Evolutionary conservation across 2,329 filamentous ascomycete species (phyloP), one percentile per base, ranked within the genome.

Genomic region (Hymenoscyphus occultus): DNA sequence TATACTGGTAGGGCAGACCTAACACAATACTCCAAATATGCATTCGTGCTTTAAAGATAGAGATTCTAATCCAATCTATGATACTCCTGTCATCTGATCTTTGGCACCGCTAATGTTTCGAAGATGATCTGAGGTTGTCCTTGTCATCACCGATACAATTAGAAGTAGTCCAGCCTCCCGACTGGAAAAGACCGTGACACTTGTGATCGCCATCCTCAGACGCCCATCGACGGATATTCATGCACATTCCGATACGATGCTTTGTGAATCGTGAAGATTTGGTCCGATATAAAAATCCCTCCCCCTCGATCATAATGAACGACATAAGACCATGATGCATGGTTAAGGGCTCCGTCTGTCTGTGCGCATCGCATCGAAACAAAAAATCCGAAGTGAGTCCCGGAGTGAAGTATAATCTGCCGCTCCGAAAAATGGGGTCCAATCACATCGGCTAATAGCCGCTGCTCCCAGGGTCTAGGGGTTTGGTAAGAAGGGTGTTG

Each of bases 181-280:
- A 48, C 45, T n/a, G n/a, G 13, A 45, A n/a, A n/a, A 45, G 40
- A 45, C 40, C 40, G 40, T 45, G 14, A 45, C 40, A 45, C 40
- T 45, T 14, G 45, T 51, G 45, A 51, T 51, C 45, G 45, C 45
- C 45, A 51, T 51, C 45, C n/a, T 51, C 45, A 51, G 45, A 51
- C 45, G 45, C 45, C n/a, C 45, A n/a, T 51, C 45, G 9, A 51
- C 19, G 19, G 45, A 51, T 19, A 51, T 22, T 51, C 45, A 51
- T 51, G 45, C 19, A 51, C 19, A 51, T 22, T 19, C 16, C 45
- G 45, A 51, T 51, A 51, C 12, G 45, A n/a, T 22, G 6, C 42
- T 48, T 51, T 51, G 45, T 28, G 45, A 51, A 51, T 51, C 45
- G 45, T 51, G 19, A 51, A 51, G 19, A 51, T 51, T 19, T 51